Conservation (phyloP, 768 basidiomycete species). For the Inosperma sp. region DNA sequence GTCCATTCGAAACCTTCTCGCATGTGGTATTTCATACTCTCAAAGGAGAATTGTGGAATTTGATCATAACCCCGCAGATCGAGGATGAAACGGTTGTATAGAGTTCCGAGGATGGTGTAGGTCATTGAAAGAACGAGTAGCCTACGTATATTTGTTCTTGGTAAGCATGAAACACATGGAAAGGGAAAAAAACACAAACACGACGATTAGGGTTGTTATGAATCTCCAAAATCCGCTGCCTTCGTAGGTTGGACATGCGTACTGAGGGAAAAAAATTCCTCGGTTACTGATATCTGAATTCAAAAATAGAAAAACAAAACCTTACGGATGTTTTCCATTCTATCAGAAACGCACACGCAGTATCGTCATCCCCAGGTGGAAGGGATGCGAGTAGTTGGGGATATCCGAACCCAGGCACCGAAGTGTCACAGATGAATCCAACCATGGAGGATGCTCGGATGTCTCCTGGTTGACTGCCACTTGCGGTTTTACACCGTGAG, state of each 20-base stretch:
- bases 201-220: constrained; percentile 50
- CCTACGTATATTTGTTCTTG: constrained; percentile 31
- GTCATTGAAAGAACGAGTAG: constrained; percentile 50
- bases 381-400: constrained; percentile 61
- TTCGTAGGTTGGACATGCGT: constrained; percentile 69
- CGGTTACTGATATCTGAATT: constrained; percentile 1
- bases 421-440: constrained; percentile 72
- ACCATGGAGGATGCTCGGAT: constrained; percentile 61
- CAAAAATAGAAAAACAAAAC: constrained; percentile 1
- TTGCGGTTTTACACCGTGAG: constrained; percentile 53
- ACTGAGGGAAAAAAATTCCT: constrained; percentile 30
- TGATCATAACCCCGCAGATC: constrained; percentile 67
- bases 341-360: constrained; percentile 71
- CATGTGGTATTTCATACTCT: constrained; percentile 46
- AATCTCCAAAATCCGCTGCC: constrained; percentile 46
- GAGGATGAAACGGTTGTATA: constrained; percentile 78
- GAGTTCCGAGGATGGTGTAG: constrained; percentile 63
- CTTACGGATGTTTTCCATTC: constrained; percentile 82
- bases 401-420: constrained; percentile 51
- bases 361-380: constrained; percentile 56
- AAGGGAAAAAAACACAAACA: constrained; percentile 41
- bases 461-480: constrained; percentile 30
- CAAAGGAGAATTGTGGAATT: constrained; percentile 60
- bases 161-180: background rate
- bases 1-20: constrained; percentile 42